Conservation (phyloP, 768 basidiomycete genomes). For the Neoboletus magnificus region DNA sequence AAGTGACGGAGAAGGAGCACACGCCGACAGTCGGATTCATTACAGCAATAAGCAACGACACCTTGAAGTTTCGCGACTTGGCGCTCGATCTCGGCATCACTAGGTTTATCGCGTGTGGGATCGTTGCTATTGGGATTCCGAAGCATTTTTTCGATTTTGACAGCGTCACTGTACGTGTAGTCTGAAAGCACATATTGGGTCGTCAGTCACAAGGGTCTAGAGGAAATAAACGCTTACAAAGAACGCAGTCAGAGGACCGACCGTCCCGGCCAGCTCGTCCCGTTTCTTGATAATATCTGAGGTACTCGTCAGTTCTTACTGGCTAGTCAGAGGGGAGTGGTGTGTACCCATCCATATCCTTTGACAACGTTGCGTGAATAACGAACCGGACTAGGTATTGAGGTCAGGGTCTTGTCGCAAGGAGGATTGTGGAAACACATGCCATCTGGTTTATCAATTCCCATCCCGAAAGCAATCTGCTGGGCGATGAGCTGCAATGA, state of each 20-base stretch:
- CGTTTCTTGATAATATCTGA: slow-evolving; percentile 91
- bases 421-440: slow-evolving; percentile 10
- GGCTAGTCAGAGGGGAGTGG: not conserved
- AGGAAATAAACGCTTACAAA: slow-evolving; percentile 54
- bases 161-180: slow-evolving; percentile 60
- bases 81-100: slow-evolving; percentile 56
- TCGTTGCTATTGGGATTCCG: slow-evolving; percentile 43
- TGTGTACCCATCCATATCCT: slow-evolving; percentile 76
- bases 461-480: slow-evolving; percentile 97
- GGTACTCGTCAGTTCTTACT: not conserved
- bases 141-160: slow-evolving; percentile 57
- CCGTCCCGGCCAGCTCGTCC: slow-evolving; percentile 96
- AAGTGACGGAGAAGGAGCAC: slow-evolving; percentile 87
- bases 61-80: slow-evolving; percentile 61
- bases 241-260: slow-evolving; percentile 73
- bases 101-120: slow-evolving; percentile 31
- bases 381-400: slow-evolving; percentile 77
- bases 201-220: not conserved
- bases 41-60: slow-evolving; percentile 78
- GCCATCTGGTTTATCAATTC: slow-evolving; percentile 86
- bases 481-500: slow-evolving; percentile 1
- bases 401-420: not conserved
- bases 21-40: slow-evolving; percentile 83
- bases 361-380: slow-evolving; percentile 82
- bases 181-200: slow-evolving; percentile 39